Percentiles rank a stretch among this genome's conserved stretches.
These are phyloP conservation scores for Cucumis melo DNA, from an alignment of 306 rosid genomes.

Conservation along the genomic window DNA sequence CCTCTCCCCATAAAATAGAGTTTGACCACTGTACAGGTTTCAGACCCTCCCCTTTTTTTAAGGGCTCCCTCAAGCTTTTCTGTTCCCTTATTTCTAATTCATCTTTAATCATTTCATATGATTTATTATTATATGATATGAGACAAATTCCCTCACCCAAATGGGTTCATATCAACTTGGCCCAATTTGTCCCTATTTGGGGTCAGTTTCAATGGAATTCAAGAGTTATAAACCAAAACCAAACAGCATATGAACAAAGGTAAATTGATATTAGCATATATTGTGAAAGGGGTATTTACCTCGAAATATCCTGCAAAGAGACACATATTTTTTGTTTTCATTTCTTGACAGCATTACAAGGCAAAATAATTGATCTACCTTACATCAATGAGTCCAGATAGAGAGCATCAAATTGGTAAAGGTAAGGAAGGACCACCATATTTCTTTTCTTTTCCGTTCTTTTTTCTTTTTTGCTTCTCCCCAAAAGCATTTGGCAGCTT, in stretches of 20 bases:
- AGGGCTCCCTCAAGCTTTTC: background rate
- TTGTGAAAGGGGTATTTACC: background rate
- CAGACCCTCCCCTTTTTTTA: background rate
- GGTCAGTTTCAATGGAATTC: background rate
- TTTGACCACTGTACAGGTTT: background rate
- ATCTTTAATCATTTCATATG: background rate
- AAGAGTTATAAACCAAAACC: too few species aligned
- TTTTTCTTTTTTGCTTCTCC: background rate
- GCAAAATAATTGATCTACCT: background rate
- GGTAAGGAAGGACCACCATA: background rate
- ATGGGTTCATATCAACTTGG: background rate
- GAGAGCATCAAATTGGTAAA: background rate
- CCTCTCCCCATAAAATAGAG: conserved; percentile 1
- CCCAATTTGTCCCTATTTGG: background rate
- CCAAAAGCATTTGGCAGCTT: conserved; percentile 1
- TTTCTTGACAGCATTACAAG: background rate
- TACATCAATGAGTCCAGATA: background rate
- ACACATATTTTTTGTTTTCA: background rate
- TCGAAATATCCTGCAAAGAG: conserved; percentile 1
- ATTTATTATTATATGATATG: background rate
- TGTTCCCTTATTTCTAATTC: background rate
- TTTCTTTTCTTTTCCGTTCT: too few species aligned
- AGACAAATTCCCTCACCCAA: background rate
- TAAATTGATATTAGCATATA: background rate
- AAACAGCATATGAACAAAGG: background rate